Conservation (phyloP, 2,329 filamentous ascomycete species). For the Nannizziopsis barbatae region DNA sequence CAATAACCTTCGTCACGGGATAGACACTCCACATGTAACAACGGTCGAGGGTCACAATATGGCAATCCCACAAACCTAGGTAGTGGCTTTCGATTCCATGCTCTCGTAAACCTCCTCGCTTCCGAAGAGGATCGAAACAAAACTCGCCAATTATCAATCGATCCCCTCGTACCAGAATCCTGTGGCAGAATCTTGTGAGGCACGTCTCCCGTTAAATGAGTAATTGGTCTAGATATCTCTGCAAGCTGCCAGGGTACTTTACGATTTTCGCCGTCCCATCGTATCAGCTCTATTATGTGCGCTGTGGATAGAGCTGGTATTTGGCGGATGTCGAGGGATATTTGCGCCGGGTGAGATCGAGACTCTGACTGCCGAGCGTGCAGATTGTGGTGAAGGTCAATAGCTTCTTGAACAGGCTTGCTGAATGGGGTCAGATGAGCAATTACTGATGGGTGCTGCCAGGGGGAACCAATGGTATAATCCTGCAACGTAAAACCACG, state of each 20-base stretch:
- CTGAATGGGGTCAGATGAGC: slow-evolving; percentile 16
- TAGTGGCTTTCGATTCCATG: slow-evolving; percentile 44
- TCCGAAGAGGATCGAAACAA: slow-evolving; percentile 46
- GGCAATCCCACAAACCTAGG: slow-evolving; percentile 17
- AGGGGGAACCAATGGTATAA: slow-evolving; percentile 17
- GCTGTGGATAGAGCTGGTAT: slow-evolving; percentile 5
- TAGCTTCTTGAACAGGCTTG: slow-evolving; percentile 11
- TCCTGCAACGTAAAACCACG: slow-evolving; percentile 13
- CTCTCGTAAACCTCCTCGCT: slow-evolving; percentile 42
- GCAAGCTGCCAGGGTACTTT: slow-evolving; percentile 14
- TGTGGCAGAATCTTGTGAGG: slow-evolving; percentile 9
- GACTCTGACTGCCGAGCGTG: background rate
- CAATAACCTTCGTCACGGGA: slow-evolving; percentile 10
- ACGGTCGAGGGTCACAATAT: slow-evolving; percentile 13
- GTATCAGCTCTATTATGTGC: slow-evolving; percentile 12
- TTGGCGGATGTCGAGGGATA: slow-evolving; percentile 13
- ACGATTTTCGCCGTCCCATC: slow-evolving; percentile 15
- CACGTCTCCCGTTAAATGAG: slow-evolving; percentile 7
- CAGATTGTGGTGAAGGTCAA: slow-evolving; percentile 14
- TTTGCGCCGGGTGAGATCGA: slow-evolving; percentile 14
- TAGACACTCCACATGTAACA: slow-evolving; percentile 18
- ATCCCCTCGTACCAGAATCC: background rate
- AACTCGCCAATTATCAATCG: slow-evolving; percentile 40
- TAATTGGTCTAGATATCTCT: slow-evolving; percentile 13
- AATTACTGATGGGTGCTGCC: slow-evolving; percentile 13